Evolutionary conservation across 768 basidiomycete genomes (phyloP).

Genomic region (Suillus placidus): DNA sequence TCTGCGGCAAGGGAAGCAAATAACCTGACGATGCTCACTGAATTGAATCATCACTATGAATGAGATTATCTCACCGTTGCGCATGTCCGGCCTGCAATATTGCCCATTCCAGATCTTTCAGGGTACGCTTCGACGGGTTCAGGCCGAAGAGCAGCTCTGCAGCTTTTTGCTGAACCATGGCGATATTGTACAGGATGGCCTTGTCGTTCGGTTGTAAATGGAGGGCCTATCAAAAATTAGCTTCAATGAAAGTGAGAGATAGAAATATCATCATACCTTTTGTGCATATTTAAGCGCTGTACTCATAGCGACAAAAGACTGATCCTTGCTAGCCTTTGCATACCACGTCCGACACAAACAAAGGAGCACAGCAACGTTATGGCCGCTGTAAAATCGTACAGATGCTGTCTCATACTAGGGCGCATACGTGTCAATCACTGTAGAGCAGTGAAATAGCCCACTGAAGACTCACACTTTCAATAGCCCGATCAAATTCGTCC

Average conservation of each 20-base stretch:
- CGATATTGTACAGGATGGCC: constrained; percentile 91
- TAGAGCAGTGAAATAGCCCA: background rate
- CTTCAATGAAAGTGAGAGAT: background rate
- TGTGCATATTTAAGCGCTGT: constrained; percentile 86
- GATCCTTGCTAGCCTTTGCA: constrained; percentile 89
- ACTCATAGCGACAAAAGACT: constrained; percentile 78
- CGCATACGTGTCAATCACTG: background rate
- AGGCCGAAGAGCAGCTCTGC: constrained; percentile 86
- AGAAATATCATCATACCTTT: constrained; percentile 47
- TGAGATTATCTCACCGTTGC: constrained; percentile 61
- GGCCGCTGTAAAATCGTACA: constrained; percentile 69
- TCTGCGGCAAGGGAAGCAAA: constrained; percentile 85
- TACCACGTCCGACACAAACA: constrained; percentile 95
- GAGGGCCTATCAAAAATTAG: constrained; percentile 59
- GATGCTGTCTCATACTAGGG: constrained; percentile 91
- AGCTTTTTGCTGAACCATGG: constrained; percentile 97
- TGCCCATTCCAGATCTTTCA: constrained; percentile 77
- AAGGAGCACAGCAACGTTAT: constrained; percentile 74
- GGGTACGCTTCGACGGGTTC: constrained; percentile 71
- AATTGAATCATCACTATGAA: constrained; percentile 3
- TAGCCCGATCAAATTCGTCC: constrained; percentile 94
- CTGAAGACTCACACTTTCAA: constrained; percentile 77
- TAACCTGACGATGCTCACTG: constrained; percentile 48
- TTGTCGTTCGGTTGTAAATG: constrained; percentile 88
- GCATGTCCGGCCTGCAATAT: constrained; percentile 84